Conservation (phyloP, 768 basidiomycete genomes). For the Lactifluus pinguis region DNA sequence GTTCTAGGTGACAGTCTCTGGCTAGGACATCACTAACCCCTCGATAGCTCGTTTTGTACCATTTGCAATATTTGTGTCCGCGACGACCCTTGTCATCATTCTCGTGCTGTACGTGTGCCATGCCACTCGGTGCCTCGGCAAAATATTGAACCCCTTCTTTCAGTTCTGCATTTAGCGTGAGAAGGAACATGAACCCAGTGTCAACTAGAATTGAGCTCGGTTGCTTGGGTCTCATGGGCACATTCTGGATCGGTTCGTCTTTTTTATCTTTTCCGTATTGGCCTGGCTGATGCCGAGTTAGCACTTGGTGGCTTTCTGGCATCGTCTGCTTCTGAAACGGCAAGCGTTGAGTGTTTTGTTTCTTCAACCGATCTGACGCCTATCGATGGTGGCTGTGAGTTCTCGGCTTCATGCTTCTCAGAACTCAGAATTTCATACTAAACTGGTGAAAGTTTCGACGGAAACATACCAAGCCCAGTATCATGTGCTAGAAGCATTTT, state of each 20-base stretch:
- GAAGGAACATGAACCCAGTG: slow-evolving; percentile 64
- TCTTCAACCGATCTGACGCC: slow-evolving; percentile 41
- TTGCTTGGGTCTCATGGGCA: slow-evolving; percentile 58
- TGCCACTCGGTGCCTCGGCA: not conserved
- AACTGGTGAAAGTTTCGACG: slow-evolving; percentile 51
- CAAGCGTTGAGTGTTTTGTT: slow-evolving; percentile 76
- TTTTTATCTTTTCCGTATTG: not conserved
- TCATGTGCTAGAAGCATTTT: slow-evolving; percentile 71
- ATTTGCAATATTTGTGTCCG: slow-evolving; percentile 74
- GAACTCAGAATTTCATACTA: not conserved
- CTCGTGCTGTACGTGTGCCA: slow-evolving; percentile 46
- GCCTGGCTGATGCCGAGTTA: slow-evolving; percentile 24
- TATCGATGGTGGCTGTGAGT: slow-evolving; percentile 60
- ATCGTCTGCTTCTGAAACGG: slow-evolving; percentile 67
- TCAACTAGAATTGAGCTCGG: slow-evolving; percentile 70
- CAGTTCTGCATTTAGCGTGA: slow-evolving; percentile 57
- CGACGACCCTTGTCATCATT: slow-evolving; percentile 59
- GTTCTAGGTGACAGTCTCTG: slow-evolving; percentile 23
- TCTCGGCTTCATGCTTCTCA: not conserved
- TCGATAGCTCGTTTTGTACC: slow-evolving; percentile 74
- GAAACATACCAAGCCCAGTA: slow-evolving; percentile 88
- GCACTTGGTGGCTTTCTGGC: slow-evolving; percentile 67
- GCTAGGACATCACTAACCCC: not conserved
- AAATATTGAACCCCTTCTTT: not conserved
- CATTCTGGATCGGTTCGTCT: slow-evolving; percentile 69